Base-by-base conservation (phyloP, 495 filamentous ascomycete genomes). In the Lineolata rhizophorae region DNA sequence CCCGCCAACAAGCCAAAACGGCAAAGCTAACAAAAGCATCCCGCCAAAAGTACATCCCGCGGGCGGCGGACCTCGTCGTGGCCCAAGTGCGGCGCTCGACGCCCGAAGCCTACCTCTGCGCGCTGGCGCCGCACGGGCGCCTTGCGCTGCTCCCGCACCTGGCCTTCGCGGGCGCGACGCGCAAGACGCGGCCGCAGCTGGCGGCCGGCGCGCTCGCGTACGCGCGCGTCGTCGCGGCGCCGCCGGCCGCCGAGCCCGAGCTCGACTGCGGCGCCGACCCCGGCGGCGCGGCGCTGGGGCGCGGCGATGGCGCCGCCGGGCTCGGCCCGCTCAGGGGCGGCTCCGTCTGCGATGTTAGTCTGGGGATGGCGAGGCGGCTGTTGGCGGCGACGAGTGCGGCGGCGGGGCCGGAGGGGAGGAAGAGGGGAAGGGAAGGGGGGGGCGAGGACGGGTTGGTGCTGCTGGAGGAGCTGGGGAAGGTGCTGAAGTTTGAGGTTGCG, bases 161-260 rank as follows among this genome's bases (percentile, higher is more conserved):
- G 5, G 66, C 84, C 15, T 97, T 97, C 48, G 83, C 93, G 51
- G 67, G 69, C 36, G 87, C 81, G 16, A 84, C 72, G 21, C 90
- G 81, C 50, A 97, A 95, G 50, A 90, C 81, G 2, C 67, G 82
- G 5, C 87, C 87, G 2, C 61, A 74, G 35, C 61, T 97, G 37
- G 51, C 56, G 24, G 49, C 65, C 2, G 81, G 83, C 19, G 66
- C 74, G 26, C 49, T 92, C 6, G 79, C 95, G 19, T 94, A 94
- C 52, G 84, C 83, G 9, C 72, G 87, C 20, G 59, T 87, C 19
- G 62, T 67, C 0, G 58, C 72, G 8, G 64, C 83, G 8, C 74
- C 78, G 30, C 70, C 71, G 26, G 73, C 83, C 45, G 77, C 81
- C 54, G 81, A 93, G 41, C 67, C 80, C 0, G 87, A 97, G 47